A percentile compares a stretch with the other conserved stretches of the same genome.
phyloP scores from a whole-genome alignment of 345 rosid genomes.

The Citrus reticulata region DNA sequence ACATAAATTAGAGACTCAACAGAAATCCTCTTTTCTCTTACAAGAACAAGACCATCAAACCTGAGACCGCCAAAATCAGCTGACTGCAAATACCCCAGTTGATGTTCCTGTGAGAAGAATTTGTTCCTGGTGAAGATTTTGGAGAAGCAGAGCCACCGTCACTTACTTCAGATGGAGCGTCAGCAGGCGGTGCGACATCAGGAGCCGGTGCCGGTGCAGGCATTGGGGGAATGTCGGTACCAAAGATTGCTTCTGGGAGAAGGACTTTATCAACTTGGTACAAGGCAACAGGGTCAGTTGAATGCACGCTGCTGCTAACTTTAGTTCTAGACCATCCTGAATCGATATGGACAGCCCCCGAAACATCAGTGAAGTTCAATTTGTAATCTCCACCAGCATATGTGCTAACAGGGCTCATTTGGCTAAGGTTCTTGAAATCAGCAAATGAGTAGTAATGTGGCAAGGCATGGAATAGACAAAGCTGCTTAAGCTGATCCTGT shows the following conservation, averaged over 20 bases:
- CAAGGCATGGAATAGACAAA: conserved; percentile 79
- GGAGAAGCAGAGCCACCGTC: conserved; percentile 28
- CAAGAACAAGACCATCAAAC: conserved; percentile 46
- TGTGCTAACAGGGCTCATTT: conserved; percentile 51
- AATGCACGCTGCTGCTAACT: conserved; percentile 70
- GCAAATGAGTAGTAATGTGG: conserved; percentile 69
- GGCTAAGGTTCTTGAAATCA: conserved; percentile 82
- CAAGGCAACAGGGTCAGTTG: conserved; percentile 78
- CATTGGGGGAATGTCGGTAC: conserved; percentile 83
- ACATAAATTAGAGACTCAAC: conserved; percentile 16
- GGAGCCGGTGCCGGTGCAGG: conserved; percentile 77
- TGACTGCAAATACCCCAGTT: conserved; percentile 30
- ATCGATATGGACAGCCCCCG: conserved; percentile 59
- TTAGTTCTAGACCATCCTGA: conserved; percentile 80
- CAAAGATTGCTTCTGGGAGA: conserved; percentile 83
- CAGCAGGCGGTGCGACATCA: conserved; percentile 48
- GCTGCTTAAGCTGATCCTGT: conserved; percentile 63
- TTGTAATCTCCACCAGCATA: conserved; percentile 67
- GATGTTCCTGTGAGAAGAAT: conserved; percentile 39
- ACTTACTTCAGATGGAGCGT: conserved; percentile 48
- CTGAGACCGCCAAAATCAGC: conserved; percentile 37
- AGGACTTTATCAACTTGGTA: conserved; percentile 80
- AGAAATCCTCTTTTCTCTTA: conserved; percentile 27
- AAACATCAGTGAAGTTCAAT: conserved; percentile 59
- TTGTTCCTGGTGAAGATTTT: conserved; percentile 26